phyloP scores from a whole-genome alignment of 2,329 filamentous ascomycete genomes.

The Ambrosiella xylebori region DNA sequence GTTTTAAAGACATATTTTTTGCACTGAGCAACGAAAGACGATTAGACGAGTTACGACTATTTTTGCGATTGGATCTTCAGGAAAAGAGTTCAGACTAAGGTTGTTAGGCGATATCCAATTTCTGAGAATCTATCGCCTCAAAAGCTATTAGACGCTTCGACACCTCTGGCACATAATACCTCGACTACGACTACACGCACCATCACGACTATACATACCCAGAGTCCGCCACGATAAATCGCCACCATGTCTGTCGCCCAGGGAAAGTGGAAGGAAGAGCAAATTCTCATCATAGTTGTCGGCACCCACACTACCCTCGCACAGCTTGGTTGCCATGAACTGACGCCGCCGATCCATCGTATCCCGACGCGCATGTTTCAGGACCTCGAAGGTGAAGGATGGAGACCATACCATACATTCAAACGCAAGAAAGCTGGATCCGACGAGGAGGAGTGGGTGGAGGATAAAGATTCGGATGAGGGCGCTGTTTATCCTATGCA shows the following conservation, averaged over 20 bases:
- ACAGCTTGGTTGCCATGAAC: conserved; percentile 75
- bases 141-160: too few species aligned
- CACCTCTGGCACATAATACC: too few species aligned
- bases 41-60: too few species aligned
- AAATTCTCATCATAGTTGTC: conserved; percentile 55
- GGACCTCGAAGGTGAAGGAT: conserved; percentile 62
- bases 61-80: too few species aligned
- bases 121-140: too few species aligned
- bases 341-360: conserved; percentile 75
- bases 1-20: too few species aligned
- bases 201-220: neutral
- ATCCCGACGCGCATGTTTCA: conserved; percentile 90
- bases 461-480: conserved; percentile 74
- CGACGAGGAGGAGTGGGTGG: conserved; percentile 56
- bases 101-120: too few species aligned
- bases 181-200: neutral
- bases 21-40: too few species aligned
- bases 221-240: neutral
- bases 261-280: conserved; percentile 46
- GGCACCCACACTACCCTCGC: conserved; percentile 83
- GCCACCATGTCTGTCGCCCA: conserved; percentile 35
- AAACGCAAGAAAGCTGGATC: conserved; percentile 37
- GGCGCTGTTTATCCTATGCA: conserved; percentile 77
- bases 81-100: too few species aligned
- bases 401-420: conserved; percentile 59